These are phyloP conservation scores for Suillus sp. DNA, from an alignment of 768 basidiomycete species.

Conservation along the genomic window DNA sequence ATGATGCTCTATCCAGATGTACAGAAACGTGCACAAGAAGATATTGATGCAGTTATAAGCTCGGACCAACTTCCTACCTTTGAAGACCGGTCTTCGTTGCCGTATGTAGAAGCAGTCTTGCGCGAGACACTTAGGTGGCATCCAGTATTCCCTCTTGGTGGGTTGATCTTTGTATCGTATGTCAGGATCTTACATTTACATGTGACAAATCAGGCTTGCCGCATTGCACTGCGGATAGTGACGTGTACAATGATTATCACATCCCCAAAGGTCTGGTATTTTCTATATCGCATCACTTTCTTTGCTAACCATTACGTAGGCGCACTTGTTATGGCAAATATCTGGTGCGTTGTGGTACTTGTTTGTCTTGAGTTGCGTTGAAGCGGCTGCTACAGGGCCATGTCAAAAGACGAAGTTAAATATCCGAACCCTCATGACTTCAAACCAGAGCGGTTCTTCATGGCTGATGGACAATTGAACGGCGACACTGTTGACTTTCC, in stretches of 20 bases:
- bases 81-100: slow-evolving; percentile 30
- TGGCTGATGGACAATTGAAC: slow-evolving; percentile 27
- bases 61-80: slow-evolving; percentile 28
- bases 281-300: neutral
- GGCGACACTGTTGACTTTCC: slow-evolving; percentile 24
- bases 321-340: slow-evolving; percentile 32
- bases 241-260: slow-evolving; percentile 28
- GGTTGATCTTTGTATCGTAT: slow-evolving; percentile 8
- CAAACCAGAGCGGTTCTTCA: slow-evolving; percentile 32
- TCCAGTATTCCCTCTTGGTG: slow-evolving; percentile 35
- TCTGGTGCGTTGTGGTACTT: slow-evolving; percentile 24
- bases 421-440: slow-evolving; percentile 32
- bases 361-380: slow-evolving; percentile 13
- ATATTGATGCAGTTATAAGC: slow-evolving; percentile 37
- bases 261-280: slow-evolving; percentile 30
- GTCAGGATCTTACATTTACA: neutral
- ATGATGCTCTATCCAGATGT: slow-evolving; percentile 38
- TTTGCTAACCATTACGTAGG: slow-evolving; percentile 27
- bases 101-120: slow-evolving; percentile 36
- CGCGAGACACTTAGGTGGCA: slow-evolving; percentile 39
- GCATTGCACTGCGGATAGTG: slow-evolving; percentile 27
- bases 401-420: slow-evolving; percentile 30
- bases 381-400: slow-evolving; percentile 23
- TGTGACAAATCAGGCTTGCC: slow-evolving; percentile 26
- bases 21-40: slow-evolving; percentile 36